Evolutionary conservation across 2,329 filamentous ascomycete genomes (phyloP).

Genomic region (Ascochyta clinopodiicola): DNA sequence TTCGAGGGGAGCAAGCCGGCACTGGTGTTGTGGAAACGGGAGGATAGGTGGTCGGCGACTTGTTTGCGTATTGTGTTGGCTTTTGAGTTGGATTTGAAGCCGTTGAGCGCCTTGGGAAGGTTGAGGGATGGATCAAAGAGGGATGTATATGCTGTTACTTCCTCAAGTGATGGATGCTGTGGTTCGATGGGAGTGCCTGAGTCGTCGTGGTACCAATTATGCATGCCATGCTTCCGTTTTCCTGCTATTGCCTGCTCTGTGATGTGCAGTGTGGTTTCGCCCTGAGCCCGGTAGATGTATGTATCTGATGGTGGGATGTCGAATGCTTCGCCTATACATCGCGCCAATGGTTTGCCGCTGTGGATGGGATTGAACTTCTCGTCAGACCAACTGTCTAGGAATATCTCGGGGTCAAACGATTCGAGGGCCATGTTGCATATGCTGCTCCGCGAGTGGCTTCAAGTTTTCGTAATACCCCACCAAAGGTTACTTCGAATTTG

Average conservation of each 20-base stretch:
- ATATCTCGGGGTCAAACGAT: slow-evolving; percentile 54
- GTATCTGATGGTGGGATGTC: slow-evolving; percentile 53
- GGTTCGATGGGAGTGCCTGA: slow-evolving; percentile 41
- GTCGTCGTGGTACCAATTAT: slow-evolving; percentile 59
- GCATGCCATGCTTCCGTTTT: slow-evolving; percentile 55
- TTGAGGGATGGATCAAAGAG: slow-evolving; percentile 69
- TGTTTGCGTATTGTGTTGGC: slow-evolving; percentile 65
- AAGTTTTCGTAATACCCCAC: slow-evolving; percentile 1
- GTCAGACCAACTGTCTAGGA: slow-evolving; percentile 53
- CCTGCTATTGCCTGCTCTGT: slow-evolving; percentile 58
- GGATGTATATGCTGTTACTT: slow-evolving; percentile 70
- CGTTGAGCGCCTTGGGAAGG: slow-evolving; percentile 67
- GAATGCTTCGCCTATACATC: slow-evolving; percentile 57
- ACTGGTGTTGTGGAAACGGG: slow-evolving; percentile 53
- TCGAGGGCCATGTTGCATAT: slow-evolving; percentile 28
- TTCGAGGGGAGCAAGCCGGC: slow-evolving; percentile 38
- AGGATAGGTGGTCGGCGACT: slow-evolving; percentile 65
- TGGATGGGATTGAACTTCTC: slow-evolving; percentile 40
- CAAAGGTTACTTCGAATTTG: neutral
- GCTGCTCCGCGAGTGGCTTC: neutral
- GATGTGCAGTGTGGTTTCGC: slow-evolving; percentile 58
- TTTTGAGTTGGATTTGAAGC: slow-evolving; percentile 70
- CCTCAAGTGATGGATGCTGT: slow-evolving; percentile 47
- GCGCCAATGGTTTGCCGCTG: slow-evolving; percentile 46
- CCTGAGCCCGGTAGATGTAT: slow-evolving; percentile 60